A percentile compares a stretch with the other conserved stretches of the same genome.
These are phyloP conservation scores for Annulohypoxylon bovei DNA, from an alignment of 495 filamentous ascomycete genomes.

Conservation along the genomic window DNA sequence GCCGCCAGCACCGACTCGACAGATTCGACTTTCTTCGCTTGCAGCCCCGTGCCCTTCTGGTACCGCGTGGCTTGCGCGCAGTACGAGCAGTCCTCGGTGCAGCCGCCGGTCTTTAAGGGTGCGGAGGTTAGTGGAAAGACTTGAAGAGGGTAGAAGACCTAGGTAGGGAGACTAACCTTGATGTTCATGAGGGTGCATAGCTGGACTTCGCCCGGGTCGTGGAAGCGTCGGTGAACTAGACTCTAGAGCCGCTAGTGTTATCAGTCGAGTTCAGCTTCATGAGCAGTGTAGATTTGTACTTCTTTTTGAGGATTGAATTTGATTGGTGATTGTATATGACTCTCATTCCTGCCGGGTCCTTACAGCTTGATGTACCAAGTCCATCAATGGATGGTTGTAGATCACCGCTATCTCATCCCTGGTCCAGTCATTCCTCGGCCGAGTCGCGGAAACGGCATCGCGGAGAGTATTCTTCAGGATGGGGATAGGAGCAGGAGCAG, in stretches of 20 bases:
- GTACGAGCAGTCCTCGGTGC: constrained; percentile 88
- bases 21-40: constrained; percentile 77
- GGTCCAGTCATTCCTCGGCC: constrained; percentile 77
- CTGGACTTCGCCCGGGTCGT: constrained; percentile 80
- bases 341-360: constrained; percentile 36
- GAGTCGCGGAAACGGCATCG: constrained; percentile 64
- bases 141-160: not conserved
- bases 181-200: constrained; percentile 95
- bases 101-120: constrained; percentile 71
- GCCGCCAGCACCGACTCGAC: constrained; percentile 81
- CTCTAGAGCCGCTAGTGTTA: constrained; percentile 57
- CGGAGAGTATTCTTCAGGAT: constrained; percentile 36
- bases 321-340: not conserved
- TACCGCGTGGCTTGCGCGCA: constrained; percentile 87
- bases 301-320: not conserved
- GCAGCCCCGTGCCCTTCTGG: constrained; percentile 79
- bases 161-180: constrained; percentile 57
- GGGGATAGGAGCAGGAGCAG: not conserved
- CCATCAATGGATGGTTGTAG: constrained; percentile 80
- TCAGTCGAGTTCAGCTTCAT: constrained; percentile 18
- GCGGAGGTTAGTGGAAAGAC: not conserved
- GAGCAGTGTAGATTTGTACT: not conserved
- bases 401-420: constrained; percentile 78
- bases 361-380: constrained; percentile 78
- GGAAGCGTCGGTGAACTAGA: constrained; percentile 80